These are phyloP conservation scores for Desmodesmus armatus DNA, from an alignment of 139 green algal genomes.

Conservation along the genomic window DNA sequence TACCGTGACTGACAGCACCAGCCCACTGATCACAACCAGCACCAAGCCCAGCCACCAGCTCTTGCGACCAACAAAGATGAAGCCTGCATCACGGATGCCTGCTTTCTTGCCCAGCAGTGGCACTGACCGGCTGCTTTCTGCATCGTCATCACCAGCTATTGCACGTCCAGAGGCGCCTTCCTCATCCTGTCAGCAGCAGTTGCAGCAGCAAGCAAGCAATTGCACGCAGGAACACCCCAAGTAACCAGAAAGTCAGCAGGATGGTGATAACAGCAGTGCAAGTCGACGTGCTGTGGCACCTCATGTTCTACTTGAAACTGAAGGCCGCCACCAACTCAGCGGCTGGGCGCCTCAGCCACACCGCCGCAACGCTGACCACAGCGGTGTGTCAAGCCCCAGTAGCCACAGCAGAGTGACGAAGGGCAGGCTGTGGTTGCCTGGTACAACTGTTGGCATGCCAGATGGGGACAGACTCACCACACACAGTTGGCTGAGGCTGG, in stretches of 20 bases:
- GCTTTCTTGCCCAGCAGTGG: conserved; percentile 41
- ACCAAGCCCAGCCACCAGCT: conserved; percentile 35
- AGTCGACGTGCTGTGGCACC: no score
- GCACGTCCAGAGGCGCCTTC: neutral
- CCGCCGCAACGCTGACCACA: no score
- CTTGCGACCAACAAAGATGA: conserved; percentile 41
- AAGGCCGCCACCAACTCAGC: no score
- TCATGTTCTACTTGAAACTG: no score
- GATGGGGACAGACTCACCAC: neutral
- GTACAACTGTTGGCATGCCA: no score
- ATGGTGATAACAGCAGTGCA: no score
- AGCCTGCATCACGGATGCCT: conserved; percentile 22
- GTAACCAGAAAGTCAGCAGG: no score
- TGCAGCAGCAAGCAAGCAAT: neutral
- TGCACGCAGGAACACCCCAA: no score
- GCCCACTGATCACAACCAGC: conserved; percentile 23
- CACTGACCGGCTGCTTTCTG: neutral
- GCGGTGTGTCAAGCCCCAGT: no score
- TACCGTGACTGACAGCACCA: conserved; percentile 38
- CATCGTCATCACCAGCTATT: neutral
- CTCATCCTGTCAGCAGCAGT: neutral
- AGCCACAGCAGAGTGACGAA: no score
- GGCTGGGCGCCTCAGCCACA: no score
- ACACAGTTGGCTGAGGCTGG: neutral
- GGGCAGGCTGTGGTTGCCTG: no score